Base-by-base conservation (phyloP, 306 rosid genomes). In the Senna siamea region DNA sequence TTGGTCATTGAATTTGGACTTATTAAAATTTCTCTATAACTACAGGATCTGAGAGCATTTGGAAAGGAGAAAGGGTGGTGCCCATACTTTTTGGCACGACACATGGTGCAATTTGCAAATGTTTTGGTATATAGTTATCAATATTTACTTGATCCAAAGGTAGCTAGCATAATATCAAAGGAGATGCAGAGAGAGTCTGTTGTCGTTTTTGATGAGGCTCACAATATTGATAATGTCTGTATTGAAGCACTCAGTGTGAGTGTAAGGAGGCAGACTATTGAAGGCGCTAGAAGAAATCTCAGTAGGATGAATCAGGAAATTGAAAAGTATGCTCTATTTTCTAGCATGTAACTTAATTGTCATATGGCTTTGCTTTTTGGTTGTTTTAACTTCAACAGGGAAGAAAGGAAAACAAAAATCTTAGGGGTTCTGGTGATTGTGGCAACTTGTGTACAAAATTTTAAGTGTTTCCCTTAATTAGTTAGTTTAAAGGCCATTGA, bases 191-290 rank as follows among this genome's bases (percentile, higher is more conserved):
- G 82, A 76, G 98, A 93, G 72, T 90, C 92, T 11, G 98, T 93
- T 50, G 98, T 93, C 73, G 97, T 93, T 66, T 93, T 93, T 68
- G 98, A 93, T 69, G 98, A 90, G 89, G 98, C 97, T 1, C 97
- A 93, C 65, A 93, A 90, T 80, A 90, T 93, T 0, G 97, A 93
- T 78, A 93, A 93, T 81, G 97, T 93, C 62, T 90, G 98, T 77
- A 93, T 93, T 12, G 97, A 93, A 84, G 98, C 98, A 1, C 96
- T 93, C 53, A 93, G 98, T 72, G 98, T 90, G 72, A 89, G 98
- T 72, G 98, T 90, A 80, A 90, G 97, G 81, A 90, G 93, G 83
- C 97, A 93, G 84, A 93, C 97, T 28, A 79, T 93, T 76, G 98
- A 93, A 74, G 98, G 98, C 26, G 96, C 98, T 35, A 89, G 90